Evolutionary conservation across 176 grass and related monocot species (phyloP).

Genomic region (Ananas comosus): DNA sequence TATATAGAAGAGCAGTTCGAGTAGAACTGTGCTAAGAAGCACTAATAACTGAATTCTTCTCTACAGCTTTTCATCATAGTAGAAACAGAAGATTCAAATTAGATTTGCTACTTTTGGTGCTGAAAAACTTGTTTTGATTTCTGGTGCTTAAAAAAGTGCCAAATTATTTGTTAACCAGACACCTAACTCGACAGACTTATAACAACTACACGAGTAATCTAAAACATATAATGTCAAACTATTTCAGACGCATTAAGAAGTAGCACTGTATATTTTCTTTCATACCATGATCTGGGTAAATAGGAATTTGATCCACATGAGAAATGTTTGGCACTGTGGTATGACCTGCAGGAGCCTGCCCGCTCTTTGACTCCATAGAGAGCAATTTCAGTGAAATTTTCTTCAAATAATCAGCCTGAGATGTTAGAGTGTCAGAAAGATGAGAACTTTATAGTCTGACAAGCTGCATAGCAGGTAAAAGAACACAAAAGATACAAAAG

Average conservation of each 20-base stretch:
- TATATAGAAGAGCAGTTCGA: too few relatives aligned
- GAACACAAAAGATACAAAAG: constrained; percentile 1
- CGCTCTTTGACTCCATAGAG: constrained; percentile 30
- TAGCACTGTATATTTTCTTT: background rate
- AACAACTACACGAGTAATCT: too few relatives aligned
- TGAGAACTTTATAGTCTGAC: background rate
- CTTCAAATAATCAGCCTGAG: constrained; percentile 78
- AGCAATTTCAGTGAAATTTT: constrained; percentile 85
- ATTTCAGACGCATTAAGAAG: background rate
- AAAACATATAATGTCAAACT: background rate
- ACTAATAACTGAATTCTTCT: too few relatives aligned
- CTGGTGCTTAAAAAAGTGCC: too few relatives aligned
- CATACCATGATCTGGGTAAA: background rate
- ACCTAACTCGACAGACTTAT: too few relatives aligned
- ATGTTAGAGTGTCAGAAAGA: constrained; percentile 20
- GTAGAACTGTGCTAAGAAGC: too few relatives aligned
- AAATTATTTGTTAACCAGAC: too few relatives aligned
- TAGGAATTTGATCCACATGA: background rate
- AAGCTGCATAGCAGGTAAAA: background rate
- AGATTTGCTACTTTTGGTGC: too few relatives aligned
- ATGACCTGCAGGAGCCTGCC: background rate
- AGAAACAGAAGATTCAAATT: too few relatives aligned
- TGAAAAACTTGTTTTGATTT: too few relatives aligned
- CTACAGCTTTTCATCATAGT: too few relatives aligned
- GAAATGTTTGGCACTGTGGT: background rate